A percentile compares a stretch with the other conserved stretches of the same genome.
Evolutionary conservation across 495 filamentous ascomycete genomes (phyloP).

Genomic region (Pseudomonodictys pantanalensis): DNA sequence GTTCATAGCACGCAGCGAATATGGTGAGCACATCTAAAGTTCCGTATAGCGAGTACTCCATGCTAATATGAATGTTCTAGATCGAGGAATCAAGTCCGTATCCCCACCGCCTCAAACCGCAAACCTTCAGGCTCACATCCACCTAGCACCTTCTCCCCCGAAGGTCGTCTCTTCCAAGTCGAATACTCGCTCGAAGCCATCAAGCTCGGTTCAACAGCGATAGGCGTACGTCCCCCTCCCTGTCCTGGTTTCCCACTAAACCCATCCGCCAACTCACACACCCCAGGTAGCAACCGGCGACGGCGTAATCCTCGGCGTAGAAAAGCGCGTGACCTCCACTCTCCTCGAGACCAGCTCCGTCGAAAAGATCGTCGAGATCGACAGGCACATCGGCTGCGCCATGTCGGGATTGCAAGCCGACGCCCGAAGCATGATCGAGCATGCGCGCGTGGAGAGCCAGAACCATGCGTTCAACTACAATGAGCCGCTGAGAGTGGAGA

Average conservation of each 20-base stretch:
- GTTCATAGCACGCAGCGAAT: conserved; percentile 99
- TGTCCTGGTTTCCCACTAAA: conserved; percentile 5
- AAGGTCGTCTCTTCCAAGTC: conserved; percentile 99
- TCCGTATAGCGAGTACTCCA: conserved; percentile 33
- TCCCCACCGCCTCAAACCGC: conserved; percentile 3
- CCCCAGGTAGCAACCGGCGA: conserved; percentile 78
- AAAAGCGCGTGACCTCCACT: conserved; percentile 97
- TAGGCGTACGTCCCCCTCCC: conserved; percentile 63
- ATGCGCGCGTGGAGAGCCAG: conserved; percentile 95
- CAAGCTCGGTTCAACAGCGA: conserved; percentile 97
- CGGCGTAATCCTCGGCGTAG: conserved; percentile 93
- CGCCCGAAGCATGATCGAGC: conserved; percentile 92
- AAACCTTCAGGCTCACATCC: conserved; percentile 26
- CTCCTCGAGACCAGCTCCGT: conserved; percentile 96
- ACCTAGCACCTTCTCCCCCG: conserved; percentile 94
- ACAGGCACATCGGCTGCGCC: conserved; percentile 96
- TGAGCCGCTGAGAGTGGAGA: conserved; percentile 90
- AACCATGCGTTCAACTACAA: conserved; percentile 96
- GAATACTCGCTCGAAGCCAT: conserved; percentile 99
- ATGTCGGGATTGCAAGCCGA: conserved; percentile 98
- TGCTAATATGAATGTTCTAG: conserved; percentile 46
- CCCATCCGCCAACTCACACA: conserved; percentile 5
- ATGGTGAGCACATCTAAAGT: conserved; percentile 63
- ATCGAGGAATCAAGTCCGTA: conserved; percentile 97
- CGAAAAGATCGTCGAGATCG: conserved; percentile 99